A percentile compares a stretch with the other conserved stretches of the same genome.
These are phyloP conservation scores for Nannochloropsis gaditana DNA, from an alignment of 108 stramenopile genomes.

Conservation along the genomic window DNA sequence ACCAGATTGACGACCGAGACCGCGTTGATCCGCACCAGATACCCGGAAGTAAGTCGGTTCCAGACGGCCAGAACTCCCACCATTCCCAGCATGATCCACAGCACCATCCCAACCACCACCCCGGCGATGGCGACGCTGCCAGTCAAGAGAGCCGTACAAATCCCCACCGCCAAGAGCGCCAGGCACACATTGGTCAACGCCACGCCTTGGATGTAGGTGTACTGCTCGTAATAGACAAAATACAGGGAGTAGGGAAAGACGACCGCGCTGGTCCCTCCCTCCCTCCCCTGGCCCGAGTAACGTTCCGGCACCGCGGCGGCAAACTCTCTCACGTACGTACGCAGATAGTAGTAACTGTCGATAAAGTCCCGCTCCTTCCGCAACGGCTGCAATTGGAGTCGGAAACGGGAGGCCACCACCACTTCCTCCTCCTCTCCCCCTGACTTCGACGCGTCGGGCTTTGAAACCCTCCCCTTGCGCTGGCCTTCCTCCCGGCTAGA, in stretches of 20 bases:
- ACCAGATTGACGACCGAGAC: slow-evolving; percentile 54
- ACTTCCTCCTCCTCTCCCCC: neutral
- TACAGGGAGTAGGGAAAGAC: slow-evolving; percentile 55
- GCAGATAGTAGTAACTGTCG: slow-evolving; percentile 43
- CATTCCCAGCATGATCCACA: slow-evolving; percentile 35
- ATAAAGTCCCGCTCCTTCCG: slow-evolving; percentile 41
- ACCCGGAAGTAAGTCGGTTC: slow-evolving; percentile 18
- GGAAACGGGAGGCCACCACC: slow-evolving; percentile 30
- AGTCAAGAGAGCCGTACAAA: slow-evolving; percentile 36
- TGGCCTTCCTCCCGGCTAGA: slow-evolving; percentile 21
- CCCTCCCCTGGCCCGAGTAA: slow-evolving; percentile 31
- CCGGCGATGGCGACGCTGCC: slow-evolving; percentile 30
- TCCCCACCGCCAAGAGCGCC: slow-evolving; percentile 40
- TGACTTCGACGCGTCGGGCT: neutral
- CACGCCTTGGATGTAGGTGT: slow-evolving; percentile 50
- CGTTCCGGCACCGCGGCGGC: slow-evolving; percentile 32
- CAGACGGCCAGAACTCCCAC: slow-evolving; percentile 38
- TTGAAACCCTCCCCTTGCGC: slow-evolving; percentile 24
- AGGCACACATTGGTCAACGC: slow-evolving; percentile 42
- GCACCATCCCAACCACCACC: slow-evolving; percentile 42
- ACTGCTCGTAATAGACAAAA: slow-evolving; percentile 55
- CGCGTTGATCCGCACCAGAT: slow-evolving; percentile 49
- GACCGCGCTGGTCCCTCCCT: slow-evolving; percentile 34
- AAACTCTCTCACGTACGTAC: slow-evolving; percentile 25
- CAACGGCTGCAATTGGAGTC: slow-evolving; percentile 49